Conservation (phyloP, 192 early-diverging fungal genomes). For the Linnemannia hyalina region DNA sequence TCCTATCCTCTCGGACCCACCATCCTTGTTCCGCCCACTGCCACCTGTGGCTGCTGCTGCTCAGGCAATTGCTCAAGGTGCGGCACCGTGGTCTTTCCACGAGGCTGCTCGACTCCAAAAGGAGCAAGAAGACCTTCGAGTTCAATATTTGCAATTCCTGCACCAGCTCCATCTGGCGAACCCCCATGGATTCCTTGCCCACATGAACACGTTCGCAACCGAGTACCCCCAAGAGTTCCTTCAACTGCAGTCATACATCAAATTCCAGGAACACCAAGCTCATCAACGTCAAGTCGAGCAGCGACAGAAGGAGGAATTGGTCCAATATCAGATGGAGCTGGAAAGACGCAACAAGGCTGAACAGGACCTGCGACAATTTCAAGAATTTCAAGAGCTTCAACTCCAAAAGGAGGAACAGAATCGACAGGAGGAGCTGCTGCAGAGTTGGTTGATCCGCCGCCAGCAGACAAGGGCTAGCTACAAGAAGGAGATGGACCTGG, state of each 20-base stretch:
- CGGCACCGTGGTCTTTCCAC: conserved; percentile 48
- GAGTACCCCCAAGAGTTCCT: conserved; percentile 49
- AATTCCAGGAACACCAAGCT: conserved; percentile 33
- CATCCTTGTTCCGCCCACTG: conserved; percentile 44
- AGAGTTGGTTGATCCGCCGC: conserved; percentile 38
- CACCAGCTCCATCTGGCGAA: conserved; percentile 40
- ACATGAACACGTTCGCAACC: conserved; percentile 49
- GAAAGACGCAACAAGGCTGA: conserved; percentile 47
- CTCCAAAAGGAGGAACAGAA: conserved; percentile 19
- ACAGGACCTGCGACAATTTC: conserved; percentile 41
- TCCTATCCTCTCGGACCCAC: conserved; percentile 47
- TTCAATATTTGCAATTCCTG: conserved; percentile 45
- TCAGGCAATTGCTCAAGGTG: conserved; percentile 44
- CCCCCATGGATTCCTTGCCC: conserved; percentile 43
- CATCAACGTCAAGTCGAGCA: conserved; percentile 30
- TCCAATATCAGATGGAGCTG: conserved; percentile 42
- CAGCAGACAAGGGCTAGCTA: conserved; percentile 33
- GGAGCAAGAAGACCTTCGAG: conserved; percentile 48
- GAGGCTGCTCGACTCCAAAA: conserved; percentile 43
- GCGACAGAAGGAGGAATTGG: conserved; percentile 25
- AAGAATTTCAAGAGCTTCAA: conserved; percentile 42
- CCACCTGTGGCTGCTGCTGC: conserved; percentile 50
- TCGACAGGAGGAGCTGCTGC: conserved; percentile 27
- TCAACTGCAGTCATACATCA: conserved; percentile 47
- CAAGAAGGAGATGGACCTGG: conserved; percentile 31